Evolutionary conservation across 208 protist species (phyloP).

Genomic region (Wallacemonas collosoma): DNA sequence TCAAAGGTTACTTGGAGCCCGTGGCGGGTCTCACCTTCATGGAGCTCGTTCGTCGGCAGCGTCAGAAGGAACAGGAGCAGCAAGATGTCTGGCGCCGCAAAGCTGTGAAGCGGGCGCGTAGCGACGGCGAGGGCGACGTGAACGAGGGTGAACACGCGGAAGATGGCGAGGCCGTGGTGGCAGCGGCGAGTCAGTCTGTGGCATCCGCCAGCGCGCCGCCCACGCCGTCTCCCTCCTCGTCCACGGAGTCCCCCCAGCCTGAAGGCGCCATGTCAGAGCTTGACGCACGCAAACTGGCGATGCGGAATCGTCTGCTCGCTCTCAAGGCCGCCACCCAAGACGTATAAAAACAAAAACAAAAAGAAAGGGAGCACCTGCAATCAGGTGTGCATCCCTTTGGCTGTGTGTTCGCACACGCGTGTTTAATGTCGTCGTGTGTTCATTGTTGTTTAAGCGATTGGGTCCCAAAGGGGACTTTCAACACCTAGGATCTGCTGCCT

Average conservation of each 20-base stretch:
- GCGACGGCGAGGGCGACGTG: conserved; percentile 22
- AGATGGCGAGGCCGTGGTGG: not conserved
- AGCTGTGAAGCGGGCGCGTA: conserved; percentile 26
- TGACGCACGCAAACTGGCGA: conserved; percentile 45
- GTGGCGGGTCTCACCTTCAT: conserved; percentile 21
- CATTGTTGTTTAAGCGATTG: not conserved
- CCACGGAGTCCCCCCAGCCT: not conserved
- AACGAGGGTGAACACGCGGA: not conserved
- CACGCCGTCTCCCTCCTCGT: not conserved
- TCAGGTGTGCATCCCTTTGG: not conserved
- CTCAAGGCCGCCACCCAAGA: conserved; percentile 38
- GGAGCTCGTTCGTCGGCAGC: conserved; percentile 19
- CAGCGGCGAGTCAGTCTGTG: not conserved
- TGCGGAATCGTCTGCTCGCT: conserved; percentile 49
- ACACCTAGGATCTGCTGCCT: too few relatives aligned
- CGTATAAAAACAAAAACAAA: not conserved
- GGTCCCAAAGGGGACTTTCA: too few relatives aligned
- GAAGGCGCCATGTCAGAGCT: conserved; percentile 29
- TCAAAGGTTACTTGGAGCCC: conserved; percentile 41
- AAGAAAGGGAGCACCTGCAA: too few relatives aligned
- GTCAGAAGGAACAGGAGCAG: conserved; percentile 24
- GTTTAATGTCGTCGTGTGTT: not conserved
- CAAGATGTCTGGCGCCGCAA: conserved; percentile 15
- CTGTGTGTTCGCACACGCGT: not conserved
- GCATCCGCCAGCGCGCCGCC: not conserved